phyloP scores from a whole-genome alignment of 305 asterid genomes.

The Solanum hybrid region DNA sequence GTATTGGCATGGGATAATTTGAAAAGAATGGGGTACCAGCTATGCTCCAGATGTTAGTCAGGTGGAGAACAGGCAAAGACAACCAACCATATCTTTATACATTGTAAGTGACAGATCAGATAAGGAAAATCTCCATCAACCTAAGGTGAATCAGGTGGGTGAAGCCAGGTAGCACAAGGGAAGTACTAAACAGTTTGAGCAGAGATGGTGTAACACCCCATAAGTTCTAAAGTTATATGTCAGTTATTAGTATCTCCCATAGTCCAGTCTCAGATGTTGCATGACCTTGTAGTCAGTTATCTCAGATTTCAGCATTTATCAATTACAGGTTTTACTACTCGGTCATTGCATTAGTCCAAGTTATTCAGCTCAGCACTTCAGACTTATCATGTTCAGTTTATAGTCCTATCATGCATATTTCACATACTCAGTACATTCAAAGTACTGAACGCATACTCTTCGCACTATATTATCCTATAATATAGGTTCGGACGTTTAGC shows the following conservation, averaged over 20 bases:
- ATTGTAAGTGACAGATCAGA: background rate
- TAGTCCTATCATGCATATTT: background rate
- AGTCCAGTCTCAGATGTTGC: background rate
- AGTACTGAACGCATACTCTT: background rate
- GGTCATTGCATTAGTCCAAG: background rate
- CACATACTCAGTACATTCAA: background rate
- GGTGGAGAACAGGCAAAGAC: background rate
- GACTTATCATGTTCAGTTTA: background rate
- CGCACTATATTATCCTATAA: background rate
- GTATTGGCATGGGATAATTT: background rate
- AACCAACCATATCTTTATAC: background rate
- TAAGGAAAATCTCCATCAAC: background rate
- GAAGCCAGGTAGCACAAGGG: background rate
- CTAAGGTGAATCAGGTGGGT: background rate
- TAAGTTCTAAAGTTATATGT: background rate
- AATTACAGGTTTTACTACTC: background rate
- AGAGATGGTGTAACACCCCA: background rate
- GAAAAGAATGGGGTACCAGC: background rate
- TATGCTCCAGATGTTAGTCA: background rate
- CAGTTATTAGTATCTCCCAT: background rate
- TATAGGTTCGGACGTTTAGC: background rate
- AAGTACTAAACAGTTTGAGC: background rate
- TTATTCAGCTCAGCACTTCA: background rate
- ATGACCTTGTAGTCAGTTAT: background rate
- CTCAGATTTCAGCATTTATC: background rate